Conservation (phyloP, 768 basidiomycete genomes). For the Fomitopsis serialis region DNA sequence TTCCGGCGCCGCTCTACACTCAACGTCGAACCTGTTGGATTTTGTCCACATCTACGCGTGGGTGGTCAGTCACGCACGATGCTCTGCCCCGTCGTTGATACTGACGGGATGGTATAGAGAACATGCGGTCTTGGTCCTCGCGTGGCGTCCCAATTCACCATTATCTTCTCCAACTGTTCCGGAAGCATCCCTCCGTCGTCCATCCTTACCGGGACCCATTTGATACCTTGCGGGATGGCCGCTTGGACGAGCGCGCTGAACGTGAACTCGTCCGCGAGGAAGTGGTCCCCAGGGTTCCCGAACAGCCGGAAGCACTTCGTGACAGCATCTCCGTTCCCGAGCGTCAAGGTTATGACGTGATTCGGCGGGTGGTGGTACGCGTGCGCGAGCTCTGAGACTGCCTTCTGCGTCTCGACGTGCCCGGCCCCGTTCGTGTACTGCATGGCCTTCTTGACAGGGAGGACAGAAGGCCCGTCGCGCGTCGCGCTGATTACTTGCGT, state of each 20-base stretch:
- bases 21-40: constrained; percentile 46
- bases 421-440: constrained; percentile 34
- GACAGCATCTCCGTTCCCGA: constrained; percentile 36
- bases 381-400: constrained; percentile 26
- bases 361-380: constrained; percentile 28
- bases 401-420: constrained; percentile 20
- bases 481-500: constrained; percentile 18
- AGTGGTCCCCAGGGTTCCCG: constrained; percentile 33
- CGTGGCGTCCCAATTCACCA: constrained; percentile 38
- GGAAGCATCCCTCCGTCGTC: constrained; percentile 46
- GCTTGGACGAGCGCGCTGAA: constrained; percentile 35
- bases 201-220: constrained; percentile 39
- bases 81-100: constrained; percentile 4
- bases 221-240: constrained; percentile 32
- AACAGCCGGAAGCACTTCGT: constrained; percentile 36
- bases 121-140: constrained; percentile 45
- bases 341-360: constrained; percentile 28
- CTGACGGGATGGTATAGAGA: constrained; percentile 43
- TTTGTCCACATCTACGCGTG: constrained; percentile 30
- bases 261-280: constrained; percentile 39
- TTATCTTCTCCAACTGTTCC: constrained; percentile 38
- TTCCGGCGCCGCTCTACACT: constrained; percentile 35
- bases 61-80: not conserved
- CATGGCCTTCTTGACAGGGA: constrained; percentile 23
- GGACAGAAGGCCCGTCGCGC: constrained; percentile 14